Base-by-base conservation (phyloP, 129 eudicot genomes). In the Tagetes erecta region DNA sequence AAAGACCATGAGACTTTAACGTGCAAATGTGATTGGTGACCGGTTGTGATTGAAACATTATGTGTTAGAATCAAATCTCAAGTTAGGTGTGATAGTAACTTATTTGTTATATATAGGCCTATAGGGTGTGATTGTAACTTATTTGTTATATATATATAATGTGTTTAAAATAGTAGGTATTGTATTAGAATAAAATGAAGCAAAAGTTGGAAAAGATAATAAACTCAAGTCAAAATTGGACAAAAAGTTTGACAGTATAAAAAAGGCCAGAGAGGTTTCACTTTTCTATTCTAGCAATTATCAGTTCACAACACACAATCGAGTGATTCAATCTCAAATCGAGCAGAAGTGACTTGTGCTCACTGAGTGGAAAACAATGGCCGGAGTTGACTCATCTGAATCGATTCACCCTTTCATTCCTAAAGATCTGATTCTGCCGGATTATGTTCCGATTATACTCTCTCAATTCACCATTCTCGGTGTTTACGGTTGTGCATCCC, bases 401-500 rank as follows among this genome's bases (percentile, higher is more conserved):
- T 39, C 68, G 34, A 73, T 52, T 81, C 98, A 92, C 80, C 98
- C 96, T 6, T 92, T 80, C 42, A 55, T 88, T 35, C 96, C 96
- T 1, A 64, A 31, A 68, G 95, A 92, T 80, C 83, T 90, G 49
- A 57, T 71, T 75, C 81, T 92, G 76, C 86, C 89, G 14, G 96
- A 85, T 84, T 92, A 64, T 68, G 95, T 92, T 52, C 95, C 92
- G 2, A 80, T 77, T 70, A 20, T 71, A n/a, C 86, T 89, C 52
- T 60, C 96, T 4, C 86, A 79, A 45, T 82, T 84, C 11, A 84
- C 92, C 36, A 92, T 89, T 73, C 65, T 90, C 36, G 76, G 78
- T 65, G 76, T 82, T 79, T 92, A 82, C 80, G 85, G 83, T 67
- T 40, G 62, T 67, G 79, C 89, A 47, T 87, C 96, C 7, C 1